Evolutionary conservation across 208 protist genomes (phyloP).

Genomic region (Acanthamoeba triangularis): DNA sequence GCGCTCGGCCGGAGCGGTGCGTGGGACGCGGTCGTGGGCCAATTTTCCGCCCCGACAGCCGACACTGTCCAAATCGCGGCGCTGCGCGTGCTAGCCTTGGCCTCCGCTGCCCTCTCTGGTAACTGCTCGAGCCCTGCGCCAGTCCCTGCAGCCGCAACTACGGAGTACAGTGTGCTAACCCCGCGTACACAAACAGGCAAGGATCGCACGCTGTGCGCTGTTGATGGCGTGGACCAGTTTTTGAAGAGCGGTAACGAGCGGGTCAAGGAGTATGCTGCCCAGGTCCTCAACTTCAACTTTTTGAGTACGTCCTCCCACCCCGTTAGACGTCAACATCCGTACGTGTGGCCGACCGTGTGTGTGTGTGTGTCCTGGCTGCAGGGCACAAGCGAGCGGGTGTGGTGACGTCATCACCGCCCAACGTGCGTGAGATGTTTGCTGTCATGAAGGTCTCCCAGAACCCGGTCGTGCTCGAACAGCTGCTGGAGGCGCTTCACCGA

Average conservation of each 20-base stretch:
- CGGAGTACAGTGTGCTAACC: not conserved
- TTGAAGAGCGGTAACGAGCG: constrained; percentile 49
- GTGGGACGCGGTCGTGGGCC: not conserved
- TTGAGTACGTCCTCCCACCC: not conserved
- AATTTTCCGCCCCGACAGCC: not conserved
- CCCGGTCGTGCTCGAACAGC: constrained; percentile 25
- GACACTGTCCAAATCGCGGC: not conserved
- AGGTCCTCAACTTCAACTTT: constrained; percentile 47
- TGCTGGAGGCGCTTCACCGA: constrained; percentile 17
- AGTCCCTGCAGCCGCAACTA: not conserved
- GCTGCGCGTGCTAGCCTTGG: not conserved
- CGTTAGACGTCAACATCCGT: not conserved
- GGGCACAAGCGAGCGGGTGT: not conserved
- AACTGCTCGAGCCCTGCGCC: not conserved
- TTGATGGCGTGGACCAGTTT: not conserved
- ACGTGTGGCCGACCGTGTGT: not conserved
- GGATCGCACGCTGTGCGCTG: not conserved
- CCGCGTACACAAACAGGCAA: not conserved
- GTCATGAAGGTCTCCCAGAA: not conserved
- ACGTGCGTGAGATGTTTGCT: not conserved
- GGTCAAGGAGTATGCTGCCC: constrained; percentile 37
- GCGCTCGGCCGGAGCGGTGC: constrained; percentile 5
- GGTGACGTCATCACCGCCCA: not conserved
- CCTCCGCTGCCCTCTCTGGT: not conserved
- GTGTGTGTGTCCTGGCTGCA: not conserved